phyloP scores from a whole-genome alignment of 257 asterid species.

The Schizonepeta tenuifolia region DNA sequence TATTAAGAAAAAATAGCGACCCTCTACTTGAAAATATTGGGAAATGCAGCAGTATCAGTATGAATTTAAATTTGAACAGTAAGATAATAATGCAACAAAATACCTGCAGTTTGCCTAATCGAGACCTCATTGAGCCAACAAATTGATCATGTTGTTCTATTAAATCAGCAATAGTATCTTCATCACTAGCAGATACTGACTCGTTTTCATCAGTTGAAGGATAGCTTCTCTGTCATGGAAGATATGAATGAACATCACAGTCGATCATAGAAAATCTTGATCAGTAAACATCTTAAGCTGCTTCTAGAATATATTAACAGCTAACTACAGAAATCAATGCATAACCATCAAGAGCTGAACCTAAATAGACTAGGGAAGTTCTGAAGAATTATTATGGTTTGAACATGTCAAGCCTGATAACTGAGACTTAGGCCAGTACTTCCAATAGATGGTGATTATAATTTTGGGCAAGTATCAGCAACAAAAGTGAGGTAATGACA shows the following conservation, averaged over 20 bases:
- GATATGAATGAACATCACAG: slow-evolving; percentile 26
- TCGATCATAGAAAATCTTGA: slow-evolving; percentile 12
- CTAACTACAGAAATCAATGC: slow-evolving; percentile 11
- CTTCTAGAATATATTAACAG: slow-evolving; percentile 23
- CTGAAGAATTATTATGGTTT: slow-evolving; percentile 14
- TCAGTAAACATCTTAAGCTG: slow-evolving; percentile 22
- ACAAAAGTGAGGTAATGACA: neutral
- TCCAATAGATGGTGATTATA: slow-evolving; percentile 3
- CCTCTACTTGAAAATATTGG: slow-evolving; percentile 17
- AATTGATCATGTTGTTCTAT: slow-evolving; percentile 81
- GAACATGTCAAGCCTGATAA: slow-evolving; percentile 16
- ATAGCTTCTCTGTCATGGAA: slow-evolving; percentile 56
- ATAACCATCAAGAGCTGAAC: slow-evolving; percentile 12
- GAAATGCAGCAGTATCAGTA: slow-evolving; percentile 24
- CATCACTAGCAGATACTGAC: slow-evolving; percentile 65
- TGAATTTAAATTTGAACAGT: slow-evolving; percentile 15
- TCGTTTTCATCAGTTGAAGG: slow-evolving; percentile 56
- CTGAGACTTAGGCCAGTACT: neutral
- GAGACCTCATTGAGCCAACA: slow-evolving; percentile 85
- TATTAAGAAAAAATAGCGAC: neutral
- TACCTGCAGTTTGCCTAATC: slow-evolving; percentile 91
- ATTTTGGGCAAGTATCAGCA: slow-evolving; percentile 23
- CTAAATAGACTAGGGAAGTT: slow-evolving; percentile 14
- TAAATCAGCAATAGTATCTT: slow-evolving; percentile 73
- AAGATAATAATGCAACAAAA: slow-evolving; percentile 20